Conservation (phyloP, 2,329 filamentous ascomycete species). For the Pyrenochaeta sp. region DNA sequence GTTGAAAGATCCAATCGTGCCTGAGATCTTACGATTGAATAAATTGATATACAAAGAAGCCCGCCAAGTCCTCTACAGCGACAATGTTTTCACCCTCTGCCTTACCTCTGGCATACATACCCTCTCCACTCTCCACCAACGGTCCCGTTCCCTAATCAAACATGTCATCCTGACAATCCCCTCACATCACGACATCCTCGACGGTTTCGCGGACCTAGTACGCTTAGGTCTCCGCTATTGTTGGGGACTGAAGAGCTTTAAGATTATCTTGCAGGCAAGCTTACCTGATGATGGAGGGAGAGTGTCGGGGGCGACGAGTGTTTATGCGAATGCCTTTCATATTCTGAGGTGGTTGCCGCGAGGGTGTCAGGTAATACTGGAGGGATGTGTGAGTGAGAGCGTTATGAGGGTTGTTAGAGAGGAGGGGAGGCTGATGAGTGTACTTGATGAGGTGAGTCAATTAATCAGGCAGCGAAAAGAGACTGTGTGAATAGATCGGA, state of each 20-base stretch:
- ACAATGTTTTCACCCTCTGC: slow-evolving; percentile 48
- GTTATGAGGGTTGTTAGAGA: slow-evolving; percentile 54
- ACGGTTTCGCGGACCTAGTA: slow-evolving; percentile 57
- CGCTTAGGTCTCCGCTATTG: slow-evolving; percentile 57
- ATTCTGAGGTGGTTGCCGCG: slow-evolving; percentile 57
- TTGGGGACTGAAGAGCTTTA: slow-evolving; percentile 54
- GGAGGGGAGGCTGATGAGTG: slow-evolving; percentile 51
- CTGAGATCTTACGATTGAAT: slow-evolving; percentile 51
- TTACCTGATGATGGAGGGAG: slow-evolving; percentile 40
- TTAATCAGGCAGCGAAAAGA: neutral
- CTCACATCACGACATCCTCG: slow-evolving; percentile 56
- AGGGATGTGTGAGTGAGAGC: slow-evolving; percentile 51
- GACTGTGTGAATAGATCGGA: neutral
- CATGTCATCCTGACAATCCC: slow-evolving; percentile 55
- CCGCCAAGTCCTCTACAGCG: slow-evolving; percentile 41
- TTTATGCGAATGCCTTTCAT: slow-evolving; percentile 59
- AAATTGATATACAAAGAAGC: slow-evolving; percentile 50
- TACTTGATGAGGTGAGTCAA: slow-evolving; percentile 51
- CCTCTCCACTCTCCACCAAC: slow-evolving; percentile 53
- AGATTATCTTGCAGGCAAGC: slow-evolving; percentile 49
- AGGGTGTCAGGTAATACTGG: slow-evolving; percentile 51
- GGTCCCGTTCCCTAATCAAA: slow-evolving; percentile 54
- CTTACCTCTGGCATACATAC: slow-evolving; percentile 50
- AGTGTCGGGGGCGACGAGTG: slow-evolving; percentile 47
- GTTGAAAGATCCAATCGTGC: slow-evolving; percentile 45